These are phyloP conservation scores for Talaromyces verruculosus DNA, from an alignment of 2,329 filamentous ascomycete genomes.

Conservation along the genomic window DNA sequence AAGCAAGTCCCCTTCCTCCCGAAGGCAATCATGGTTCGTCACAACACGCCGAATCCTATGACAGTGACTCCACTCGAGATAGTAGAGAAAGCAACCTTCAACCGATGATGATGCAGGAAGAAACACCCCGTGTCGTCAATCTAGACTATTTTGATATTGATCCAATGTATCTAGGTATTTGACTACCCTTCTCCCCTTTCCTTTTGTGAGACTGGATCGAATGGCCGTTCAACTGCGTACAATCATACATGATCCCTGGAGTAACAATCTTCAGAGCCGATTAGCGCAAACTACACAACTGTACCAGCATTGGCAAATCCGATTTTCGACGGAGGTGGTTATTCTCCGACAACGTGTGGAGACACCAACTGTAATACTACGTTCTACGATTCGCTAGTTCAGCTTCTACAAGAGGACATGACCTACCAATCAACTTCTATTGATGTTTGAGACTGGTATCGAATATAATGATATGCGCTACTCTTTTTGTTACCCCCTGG, in stretches of 20 bases:
- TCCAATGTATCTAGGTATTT: background rate
- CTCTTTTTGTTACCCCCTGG: background rate
- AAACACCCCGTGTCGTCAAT: background rate
- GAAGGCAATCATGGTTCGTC: background rate
- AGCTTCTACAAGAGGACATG: background rate
- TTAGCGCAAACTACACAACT: background rate
- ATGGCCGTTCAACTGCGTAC: background rate
- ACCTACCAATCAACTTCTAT: background rate
- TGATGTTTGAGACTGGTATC: background rate
- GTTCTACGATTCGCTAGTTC: background rate
- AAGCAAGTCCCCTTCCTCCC: background rate
- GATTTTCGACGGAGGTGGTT: background rate
- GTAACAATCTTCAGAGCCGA: background rate
- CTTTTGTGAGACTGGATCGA: background rate
- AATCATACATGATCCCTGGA: background rate
- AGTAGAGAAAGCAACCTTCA: background rate
- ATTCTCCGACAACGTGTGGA: background rate
- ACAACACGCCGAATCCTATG: background rate
- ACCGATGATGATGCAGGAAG: background rate
- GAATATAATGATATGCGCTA: no score
- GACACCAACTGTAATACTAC: background rate
- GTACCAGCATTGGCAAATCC: background rate
- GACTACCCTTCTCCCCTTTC: no score
- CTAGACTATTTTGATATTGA: background rate
- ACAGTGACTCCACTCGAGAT: background rate